Conservation (phyloP, 2,329 filamentous ascomycete genomes). For the Dothistroma septosporum region DNA sequence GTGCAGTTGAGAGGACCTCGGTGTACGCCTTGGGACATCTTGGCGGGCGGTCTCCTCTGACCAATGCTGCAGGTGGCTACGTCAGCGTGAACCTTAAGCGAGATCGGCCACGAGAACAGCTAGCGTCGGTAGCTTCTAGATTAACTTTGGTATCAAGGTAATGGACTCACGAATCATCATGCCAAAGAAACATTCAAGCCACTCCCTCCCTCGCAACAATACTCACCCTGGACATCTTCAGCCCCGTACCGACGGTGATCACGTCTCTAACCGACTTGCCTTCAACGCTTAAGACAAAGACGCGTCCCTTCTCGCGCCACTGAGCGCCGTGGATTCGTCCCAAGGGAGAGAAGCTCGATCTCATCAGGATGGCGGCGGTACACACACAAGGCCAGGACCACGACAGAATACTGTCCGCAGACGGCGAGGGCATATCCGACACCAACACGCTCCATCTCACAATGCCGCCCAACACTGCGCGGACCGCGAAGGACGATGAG, state of each 20-base stretch:
- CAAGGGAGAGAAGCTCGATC: conserved; percentile 8
- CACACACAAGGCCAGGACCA: conserved; percentile 38
- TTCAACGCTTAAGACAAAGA: conserved; percentile 1
- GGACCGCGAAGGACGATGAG: conserved; percentile 46
- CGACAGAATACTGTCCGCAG: conserved; percentile 34
- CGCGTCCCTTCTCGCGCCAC: conserved; percentile 14
- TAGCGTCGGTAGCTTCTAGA: neutral
- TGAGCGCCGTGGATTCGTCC: conserved; percentile 12
- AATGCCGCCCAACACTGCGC: conserved; percentile 11
- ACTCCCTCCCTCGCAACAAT: neutral
- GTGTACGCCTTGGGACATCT: neutral
- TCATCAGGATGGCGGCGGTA: conserved; percentile 18
- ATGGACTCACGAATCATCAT: conserved; percentile 12
- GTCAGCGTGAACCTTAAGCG: neutral
- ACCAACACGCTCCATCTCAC: conserved; percentile 7
- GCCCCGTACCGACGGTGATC: neutral
- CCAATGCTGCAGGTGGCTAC: neutral
- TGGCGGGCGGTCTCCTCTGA: neutral
- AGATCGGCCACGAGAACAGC: neutral
- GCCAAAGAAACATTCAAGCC: neutral
- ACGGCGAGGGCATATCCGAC: conserved; percentile 4
- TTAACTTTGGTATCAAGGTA: neutral
- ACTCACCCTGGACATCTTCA: neutral
- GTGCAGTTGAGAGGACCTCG: neutral
- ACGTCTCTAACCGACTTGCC: neutral